Percentiles rank a stretch among this genome's conserved stretches.
Evolutionary conservation across 306 rosid species (phyloP).

Genomic region (Cucurbita pepo): DNA sequence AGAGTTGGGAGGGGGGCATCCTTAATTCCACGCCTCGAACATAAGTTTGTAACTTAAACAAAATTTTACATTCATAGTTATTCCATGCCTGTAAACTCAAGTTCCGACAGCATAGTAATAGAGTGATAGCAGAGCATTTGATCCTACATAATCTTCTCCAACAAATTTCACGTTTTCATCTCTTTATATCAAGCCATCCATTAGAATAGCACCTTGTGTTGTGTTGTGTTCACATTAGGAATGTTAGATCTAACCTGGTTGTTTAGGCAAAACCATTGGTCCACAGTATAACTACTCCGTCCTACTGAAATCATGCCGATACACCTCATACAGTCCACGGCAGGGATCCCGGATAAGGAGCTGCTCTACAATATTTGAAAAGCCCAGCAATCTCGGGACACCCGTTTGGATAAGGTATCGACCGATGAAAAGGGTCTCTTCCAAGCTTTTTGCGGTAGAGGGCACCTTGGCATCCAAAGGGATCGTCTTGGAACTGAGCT

Average conservation of each 20-base stretch:
- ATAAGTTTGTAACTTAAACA: background rate
- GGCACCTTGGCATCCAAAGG: slow-evolving; percentile 70
- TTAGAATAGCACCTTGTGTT: background rate
- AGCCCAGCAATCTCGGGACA: slow-evolving; percentile 83
- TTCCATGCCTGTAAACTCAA: background rate
- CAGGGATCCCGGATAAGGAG: slow-evolving; percentile 54
- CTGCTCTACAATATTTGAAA: slow-evolving; percentile 67
- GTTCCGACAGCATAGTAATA: background rate
- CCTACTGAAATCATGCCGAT: background rate
- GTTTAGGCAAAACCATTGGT: background rate
- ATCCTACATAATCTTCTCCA: background rate
- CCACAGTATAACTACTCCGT: background rate
- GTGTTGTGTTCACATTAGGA: background rate
- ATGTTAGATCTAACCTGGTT: slow-evolving; percentile 8
- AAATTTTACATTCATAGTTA: background rate
- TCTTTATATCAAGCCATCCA: background rate
- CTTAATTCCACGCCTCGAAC: background rate
- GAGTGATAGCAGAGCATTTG: background rate
- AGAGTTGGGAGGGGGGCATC: background rate
- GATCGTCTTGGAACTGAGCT: slow-evolving; percentile 61
- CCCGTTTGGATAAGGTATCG: slow-evolving; percentile 80
- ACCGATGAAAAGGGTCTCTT: slow-evolving; percentile 83
- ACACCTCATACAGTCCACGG: slow-evolving; percentile 38
- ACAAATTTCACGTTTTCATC: background rate
- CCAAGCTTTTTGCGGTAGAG: slow-evolving; percentile 57